A percentile compares a stretch with the other conserved stretches of the same genome.
Conservation (phyloP, 495 filamentous ascomycete species). For the Penicillium alfredii region DNA sequence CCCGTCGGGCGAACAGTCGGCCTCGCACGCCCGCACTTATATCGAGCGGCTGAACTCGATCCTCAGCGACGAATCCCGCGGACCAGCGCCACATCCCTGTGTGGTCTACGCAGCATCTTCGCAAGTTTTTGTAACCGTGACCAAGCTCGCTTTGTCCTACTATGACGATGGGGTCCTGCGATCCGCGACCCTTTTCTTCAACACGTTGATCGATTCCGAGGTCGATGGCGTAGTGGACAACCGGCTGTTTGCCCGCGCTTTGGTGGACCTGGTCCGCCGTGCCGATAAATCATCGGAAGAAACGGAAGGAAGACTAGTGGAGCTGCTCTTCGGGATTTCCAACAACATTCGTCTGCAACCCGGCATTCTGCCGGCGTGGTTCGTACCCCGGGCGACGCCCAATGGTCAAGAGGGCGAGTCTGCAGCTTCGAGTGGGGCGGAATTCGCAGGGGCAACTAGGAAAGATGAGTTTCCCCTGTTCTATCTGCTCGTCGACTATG, state of each 20-base stretch:
- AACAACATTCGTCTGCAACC: conserved; percentile 91
- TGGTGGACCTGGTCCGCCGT: conserved; percentile 68
- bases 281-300: conserved; percentile 58
- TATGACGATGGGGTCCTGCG: conserved; percentile 74
- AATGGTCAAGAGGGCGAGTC: conserved; percentile 37
- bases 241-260: conserved; percentile 70
- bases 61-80: conserved; percentile 81
- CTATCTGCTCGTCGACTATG: conserved; percentile 90
- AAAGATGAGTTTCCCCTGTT: conserved; percentile 94
- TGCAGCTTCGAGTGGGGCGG: conserved; percentile 44
- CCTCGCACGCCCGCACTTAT: conserved; percentile 45
- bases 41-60: conserved; percentile 69
- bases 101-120: conserved; percentile 75
- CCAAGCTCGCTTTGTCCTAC: conserved; percentile 73
- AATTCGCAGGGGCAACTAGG: conserved; percentile 78
- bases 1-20: conserved; percentile 44
- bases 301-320: conserved; percentile 77
- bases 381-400: conserved; percentile 42
- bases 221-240: conserved; percentile 89
- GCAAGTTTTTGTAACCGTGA: conserved; percentile 80
- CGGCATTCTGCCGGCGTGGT: conserved; percentile 81
- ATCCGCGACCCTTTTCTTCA: conserved; percentile 78
- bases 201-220: conserved; percentile 87
- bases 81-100: conserved; percentile 81
- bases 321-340: conserved; percentile 87